Evolutionary conservation across 495 filamentous ascomycete genomes (phyloP), one percentile per base, ranked within the genome.

Genomic region (Talaromyces thailandensis): DNA sequence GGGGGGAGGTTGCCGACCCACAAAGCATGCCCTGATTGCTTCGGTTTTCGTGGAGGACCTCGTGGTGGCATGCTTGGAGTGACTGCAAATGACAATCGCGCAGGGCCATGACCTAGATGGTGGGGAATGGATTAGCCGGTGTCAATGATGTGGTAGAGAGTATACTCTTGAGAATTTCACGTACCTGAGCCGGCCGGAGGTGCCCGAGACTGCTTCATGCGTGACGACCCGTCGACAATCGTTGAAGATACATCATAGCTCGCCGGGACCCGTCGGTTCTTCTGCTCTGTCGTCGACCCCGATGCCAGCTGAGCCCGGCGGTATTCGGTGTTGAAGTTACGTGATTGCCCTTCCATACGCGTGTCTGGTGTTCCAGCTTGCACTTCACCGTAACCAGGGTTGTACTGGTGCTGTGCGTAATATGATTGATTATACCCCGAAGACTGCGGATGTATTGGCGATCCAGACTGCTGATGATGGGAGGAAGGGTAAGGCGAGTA

Each of bases 1-100:
- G 91, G 88, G 6, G 94, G 93, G 0, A 98, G 79, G 73, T 98
- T 98, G 25, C 94, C 94, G 24, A 97, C 91, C 94, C 94, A 98
- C 25, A 98, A 84, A 4, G 94, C 93, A 72, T 96, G 90, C 3
- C 94, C 94, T 7, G 88, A 89, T 74, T 97, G 92, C 69, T 90
- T 91, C 26, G 93, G 93, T 67, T 96, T 98, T 66, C 93, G 81
- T 12, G 92, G 91, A 14, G 93, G 92, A n/a, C 92, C 93, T 65
- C 92, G 84, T 55, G 90, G 89, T 56, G 91, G 89, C 29, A 89
- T 80, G 37, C 77, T 75, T 14, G 75, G 71, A 56, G 68, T 61
- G 40, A 63, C 35, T 24, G 57, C 29, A 37, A 48, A 40, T 25
- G 61, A 40, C 7, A 21, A 16, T 24, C 23, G 48, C 29, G 50